Evolutionary conservation across 2,329 filamentous ascomycete species (phyloP), one percentile per base, ranked within the genome.

Genomic region (Dactylella cylindrospora): DNA sequence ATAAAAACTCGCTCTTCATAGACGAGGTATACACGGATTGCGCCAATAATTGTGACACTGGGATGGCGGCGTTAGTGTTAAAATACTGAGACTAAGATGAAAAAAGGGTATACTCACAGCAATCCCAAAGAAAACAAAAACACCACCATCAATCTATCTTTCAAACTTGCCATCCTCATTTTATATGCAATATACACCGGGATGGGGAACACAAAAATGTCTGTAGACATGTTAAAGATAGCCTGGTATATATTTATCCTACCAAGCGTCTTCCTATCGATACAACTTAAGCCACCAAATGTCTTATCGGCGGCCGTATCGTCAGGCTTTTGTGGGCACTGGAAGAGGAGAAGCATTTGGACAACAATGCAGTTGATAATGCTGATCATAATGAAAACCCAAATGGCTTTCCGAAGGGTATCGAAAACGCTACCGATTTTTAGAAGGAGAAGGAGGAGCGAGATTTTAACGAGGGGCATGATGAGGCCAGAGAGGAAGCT

Each of bases 381-480:
- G 8, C 35, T 53, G 10, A 61, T 22, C 23, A 61, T 49, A 26
- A 61, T 61, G 31, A 61, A 61, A 8, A 53, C 55, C 55, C 55
- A 61, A 20, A 61, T 61, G 3, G 55, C 55, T 44, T 61, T 61
- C 36, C 55, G 55, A 13, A 61, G 29, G 28, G 52, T 61, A 31
- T 61, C 55, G 41, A 61, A 61, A 13, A 61, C 55, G 28, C 55
- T 31, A 36, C 55, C 55, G 35, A 61, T 61, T 39, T 61, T 61
- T 41, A 61, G 55, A 8, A 61, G 47, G 28, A 61, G 55, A 15
- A 61, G 55, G 22, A 61, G 47, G 36, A 61, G 52, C 5, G 55
- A 61, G 5, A 61, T 61, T 49, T 61, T 61, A 31, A 61, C 55
- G 9, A 61, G 40, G n/a, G 55, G 55, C 55, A 61, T 61, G 17